Percentiles rank a stretch among this genome's conserved stretches.
Conservation (phyloP, 2,329 filamentous ascomycete species). For the Camillea tinctor region DNA sequence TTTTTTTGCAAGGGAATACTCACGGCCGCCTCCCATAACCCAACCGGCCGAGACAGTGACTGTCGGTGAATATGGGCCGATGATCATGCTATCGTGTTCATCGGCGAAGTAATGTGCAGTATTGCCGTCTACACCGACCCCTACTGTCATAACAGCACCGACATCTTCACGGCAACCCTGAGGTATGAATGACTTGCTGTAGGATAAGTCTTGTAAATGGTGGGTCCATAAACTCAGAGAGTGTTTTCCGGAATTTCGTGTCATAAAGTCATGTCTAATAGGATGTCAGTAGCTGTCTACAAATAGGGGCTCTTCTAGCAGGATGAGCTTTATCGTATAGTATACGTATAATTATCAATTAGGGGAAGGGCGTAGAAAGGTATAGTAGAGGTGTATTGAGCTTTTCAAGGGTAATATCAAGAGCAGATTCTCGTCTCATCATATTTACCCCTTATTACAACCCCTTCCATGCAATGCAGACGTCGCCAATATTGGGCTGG, state of each 20-base stretch:
- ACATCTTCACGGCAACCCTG: constrained; percentile 12
- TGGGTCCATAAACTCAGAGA: constrained; percentile 20
- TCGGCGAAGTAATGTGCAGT: constrained; percentile 17
- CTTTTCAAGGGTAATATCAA: not conserved
- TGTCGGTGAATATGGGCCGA: constrained; percentile 16
- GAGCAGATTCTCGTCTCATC: not conserved
- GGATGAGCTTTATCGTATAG: not conserved
- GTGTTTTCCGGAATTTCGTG: constrained; percentile 16
- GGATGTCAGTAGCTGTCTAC: constrained; percentile 7
- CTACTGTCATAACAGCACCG: constrained; percentile 15
- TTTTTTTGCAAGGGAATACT: not conserved
- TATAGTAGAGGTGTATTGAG: not conserved
- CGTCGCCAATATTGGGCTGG: not conserved
- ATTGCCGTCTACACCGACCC: constrained; percentile 10
- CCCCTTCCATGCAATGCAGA: not conserved
- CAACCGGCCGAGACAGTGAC: constrained; percentile 17
- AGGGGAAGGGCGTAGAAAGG: not conserved
- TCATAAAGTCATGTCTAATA: constrained; percentile 19
- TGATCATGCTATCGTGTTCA: constrained; percentile 16
- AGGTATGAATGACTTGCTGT: constrained; percentile 12
- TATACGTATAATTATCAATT: too few species aligned
- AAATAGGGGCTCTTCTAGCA: not conserved
- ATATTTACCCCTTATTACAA: not conserved
- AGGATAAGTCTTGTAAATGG: constrained; percentile 15
- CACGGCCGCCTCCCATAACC: constrained; percentile 15